phyloP scores from a whole-genome alignment of 352 stramenopile genomes.

The Plasmopara muralis region DNA sequence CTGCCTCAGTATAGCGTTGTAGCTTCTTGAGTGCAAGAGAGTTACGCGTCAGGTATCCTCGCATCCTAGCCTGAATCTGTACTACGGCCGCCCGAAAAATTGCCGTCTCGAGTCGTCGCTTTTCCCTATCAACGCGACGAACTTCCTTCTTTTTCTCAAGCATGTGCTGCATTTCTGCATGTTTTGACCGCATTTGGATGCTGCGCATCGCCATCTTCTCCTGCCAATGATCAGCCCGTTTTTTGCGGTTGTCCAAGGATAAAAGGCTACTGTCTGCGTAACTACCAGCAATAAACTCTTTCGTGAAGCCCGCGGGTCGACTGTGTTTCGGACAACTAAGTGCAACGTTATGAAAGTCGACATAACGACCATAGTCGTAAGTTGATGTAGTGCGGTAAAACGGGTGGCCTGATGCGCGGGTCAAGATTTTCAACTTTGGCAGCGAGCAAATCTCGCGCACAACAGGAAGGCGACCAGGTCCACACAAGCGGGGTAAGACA shows the following conservation, averaged over 20 bases:
- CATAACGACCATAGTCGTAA: constrained; percentile 52
- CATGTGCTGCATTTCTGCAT: too few species aligned
- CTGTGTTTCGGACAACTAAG: constrained; percentile 50
- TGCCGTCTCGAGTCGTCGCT: too few species aligned
- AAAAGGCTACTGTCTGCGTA: constrained; percentile 47
- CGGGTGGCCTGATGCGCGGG: constrained; percentile 28
- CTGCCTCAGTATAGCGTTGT: constrained; percentile 28
- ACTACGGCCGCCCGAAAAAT: constrained; percentile 16
- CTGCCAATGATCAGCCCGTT: constrained; percentile 43
- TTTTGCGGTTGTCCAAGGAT: constrained; percentile 51
- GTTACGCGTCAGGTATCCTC: constrained; percentile 26
- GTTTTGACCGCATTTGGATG: constrained; percentile 1
- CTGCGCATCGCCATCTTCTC: constrained; percentile 45
- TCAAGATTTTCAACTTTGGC: constrained; percentile 39
- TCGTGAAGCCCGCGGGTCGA: constrained; percentile 37
- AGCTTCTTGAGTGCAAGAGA: constrained; percentile 15
- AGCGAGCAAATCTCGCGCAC: too few species aligned
- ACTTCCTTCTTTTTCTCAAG: too few species aligned
- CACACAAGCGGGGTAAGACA: too few species aligned
- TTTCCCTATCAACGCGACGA: too few species aligned
- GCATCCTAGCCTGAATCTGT: constrained; percentile 26
- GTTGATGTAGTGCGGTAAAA: constrained; percentile 54
- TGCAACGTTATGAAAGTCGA: constrained; percentile 49
- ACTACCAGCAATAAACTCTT: constrained; percentile 48
- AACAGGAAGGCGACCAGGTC: too few species aligned